Evolutionary conservation across 257 asterid genomes (phyloP).

Genomic region (Jaltomata sinuosa): DNA sequence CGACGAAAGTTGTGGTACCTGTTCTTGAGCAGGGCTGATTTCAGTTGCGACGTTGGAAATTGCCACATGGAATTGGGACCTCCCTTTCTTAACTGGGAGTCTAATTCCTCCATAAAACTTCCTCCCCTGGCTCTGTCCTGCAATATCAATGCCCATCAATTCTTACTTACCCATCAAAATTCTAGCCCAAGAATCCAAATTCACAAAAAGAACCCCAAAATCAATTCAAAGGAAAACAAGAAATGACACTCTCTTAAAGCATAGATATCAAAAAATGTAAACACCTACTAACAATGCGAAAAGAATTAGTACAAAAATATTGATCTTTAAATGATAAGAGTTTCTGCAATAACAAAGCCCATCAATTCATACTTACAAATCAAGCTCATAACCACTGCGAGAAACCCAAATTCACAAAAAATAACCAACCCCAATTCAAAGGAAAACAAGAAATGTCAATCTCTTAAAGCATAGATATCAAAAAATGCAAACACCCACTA

Average conservation of each 20-base stretch:
- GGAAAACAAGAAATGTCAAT: neutral
- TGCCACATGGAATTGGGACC: conserved; percentile 41
- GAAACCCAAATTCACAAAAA: neutral
- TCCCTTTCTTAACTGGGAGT: conserved; percentile 37
- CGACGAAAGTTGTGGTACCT: conserved; percentile 20
- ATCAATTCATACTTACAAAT: neutral
- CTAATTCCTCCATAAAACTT: conserved; percentile 52
- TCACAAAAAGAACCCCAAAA: neutral
- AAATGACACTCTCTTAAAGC: neutral
- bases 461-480: neutral
- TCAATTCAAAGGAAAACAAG: neutral
- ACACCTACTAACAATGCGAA: neutral
- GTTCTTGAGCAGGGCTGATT: conserved; percentile 44
- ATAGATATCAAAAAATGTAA: neutral
- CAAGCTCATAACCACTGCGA: neutral
- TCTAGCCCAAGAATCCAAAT: neutral
- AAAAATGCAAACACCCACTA: neutral
- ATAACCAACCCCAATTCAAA: neutral
- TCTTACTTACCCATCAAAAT: neutral
- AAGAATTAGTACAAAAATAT: neutral
- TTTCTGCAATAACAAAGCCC: conserved; percentile 16
- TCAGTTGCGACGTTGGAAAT: conserved; percentile 75
- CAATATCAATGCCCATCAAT: neutral
- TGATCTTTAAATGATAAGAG: neutral
- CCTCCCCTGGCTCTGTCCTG: conserved; percentile 44